phyloP scores from a whole-genome alignment of 2,329 filamentous ascomycete species.

The Exophiala alcalophila region DNA sequence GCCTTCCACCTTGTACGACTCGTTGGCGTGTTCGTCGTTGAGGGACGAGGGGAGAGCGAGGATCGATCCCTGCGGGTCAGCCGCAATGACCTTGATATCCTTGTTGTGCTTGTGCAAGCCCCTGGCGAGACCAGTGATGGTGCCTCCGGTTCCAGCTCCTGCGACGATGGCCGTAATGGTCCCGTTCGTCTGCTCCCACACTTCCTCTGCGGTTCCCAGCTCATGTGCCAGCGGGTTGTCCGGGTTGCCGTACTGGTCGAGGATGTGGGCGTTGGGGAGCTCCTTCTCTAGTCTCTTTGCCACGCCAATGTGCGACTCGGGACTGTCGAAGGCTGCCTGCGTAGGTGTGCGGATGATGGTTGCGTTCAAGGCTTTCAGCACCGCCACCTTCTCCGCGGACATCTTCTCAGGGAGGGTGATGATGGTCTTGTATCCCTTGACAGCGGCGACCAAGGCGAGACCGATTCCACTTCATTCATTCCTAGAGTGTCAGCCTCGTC shows the following conservation, averaged over 20 bases:
- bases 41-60: constrained; percentile 75
- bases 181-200: constrained; percentile 86
- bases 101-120: constrained; percentile 85
- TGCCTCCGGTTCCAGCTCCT: constrained; percentile 92
- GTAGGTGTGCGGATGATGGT: constrained; percentile 98
- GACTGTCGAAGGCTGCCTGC: constrained; percentile 88
- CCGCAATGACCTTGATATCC: constrained; percentile 82
- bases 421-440: constrained; percentile 96
- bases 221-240: constrained; percentile 96
- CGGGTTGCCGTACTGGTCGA: constrained; percentile 90
- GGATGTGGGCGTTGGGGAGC: constrained; percentile 92
- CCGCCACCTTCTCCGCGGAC: constrained; percentile 96
- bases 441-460: constrained; percentile 84
- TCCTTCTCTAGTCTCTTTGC: constrained; percentile 87
- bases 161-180: constrained; percentile 80
- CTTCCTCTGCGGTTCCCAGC: constrained; percentile 89
- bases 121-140: constrained; percentile 82
- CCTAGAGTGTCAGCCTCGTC: constrained; percentile 1
- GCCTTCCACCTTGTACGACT: constrained; percentile 94
- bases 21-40: constrained; percentile 76
- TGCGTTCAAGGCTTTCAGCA: constrained; percentile 86
- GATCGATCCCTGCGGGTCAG: constrained; percentile 89
- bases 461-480: constrained; percentile 68
- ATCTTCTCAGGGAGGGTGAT: constrained; percentile 99
- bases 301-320: constrained; percentile 96